Conservation (phyloP, 352 stramenopile genomes). For the Pythium pyrilobum region DNA sequence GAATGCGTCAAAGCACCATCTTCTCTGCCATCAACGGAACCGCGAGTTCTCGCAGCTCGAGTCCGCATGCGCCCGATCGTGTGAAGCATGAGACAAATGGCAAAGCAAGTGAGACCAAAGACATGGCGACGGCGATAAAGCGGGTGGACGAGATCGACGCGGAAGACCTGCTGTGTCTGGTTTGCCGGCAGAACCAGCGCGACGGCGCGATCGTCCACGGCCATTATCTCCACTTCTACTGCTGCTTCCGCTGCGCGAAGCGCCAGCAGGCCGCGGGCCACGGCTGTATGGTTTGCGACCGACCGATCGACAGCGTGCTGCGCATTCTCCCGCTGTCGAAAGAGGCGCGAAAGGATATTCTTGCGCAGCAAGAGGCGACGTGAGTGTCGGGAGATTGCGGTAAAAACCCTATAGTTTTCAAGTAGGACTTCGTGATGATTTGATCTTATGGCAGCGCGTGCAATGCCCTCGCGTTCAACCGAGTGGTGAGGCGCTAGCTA, state of each 20-base stretch:
- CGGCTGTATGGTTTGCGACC: constrained; percentile 69
- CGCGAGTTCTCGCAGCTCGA: too few species aligned
- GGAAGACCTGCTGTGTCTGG: constrained; percentile 63
- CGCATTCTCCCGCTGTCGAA: constrained; percentile 65
- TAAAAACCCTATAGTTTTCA: too few species aligned
- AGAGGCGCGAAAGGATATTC: constrained; percentile 22
- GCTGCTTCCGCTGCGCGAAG: constrained; percentile 77
- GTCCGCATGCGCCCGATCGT: background rate
- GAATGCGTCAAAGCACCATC: constrained; percentile 16
- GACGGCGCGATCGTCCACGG: constrained; percentile 68
- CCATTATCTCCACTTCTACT: constrained; percentile 79
- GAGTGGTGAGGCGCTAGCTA: too few species aligned
- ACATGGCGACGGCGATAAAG: constrained; percentile 8
- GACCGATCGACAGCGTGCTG: constrained; percentile 74
- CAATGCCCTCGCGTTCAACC: too few species aligned
- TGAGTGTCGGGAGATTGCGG: too few species aligned
- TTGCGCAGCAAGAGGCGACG: constrained; percentile 9
- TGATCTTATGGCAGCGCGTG: too few species aligned
- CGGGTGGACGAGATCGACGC: constrained; percentile 25
- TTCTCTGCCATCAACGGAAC: background rate
- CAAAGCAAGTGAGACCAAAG: too few species aligned
- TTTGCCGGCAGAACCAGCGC: constrained; percentile 53
- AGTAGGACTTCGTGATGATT: too few species aligned
- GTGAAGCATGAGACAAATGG: constrained; percentile 27
- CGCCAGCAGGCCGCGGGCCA: constrained; percentile 39